phyloP scores from a whole-genome alignment of 495 filamentous ascomycete species.

The Penicillium canariense region DNA sequence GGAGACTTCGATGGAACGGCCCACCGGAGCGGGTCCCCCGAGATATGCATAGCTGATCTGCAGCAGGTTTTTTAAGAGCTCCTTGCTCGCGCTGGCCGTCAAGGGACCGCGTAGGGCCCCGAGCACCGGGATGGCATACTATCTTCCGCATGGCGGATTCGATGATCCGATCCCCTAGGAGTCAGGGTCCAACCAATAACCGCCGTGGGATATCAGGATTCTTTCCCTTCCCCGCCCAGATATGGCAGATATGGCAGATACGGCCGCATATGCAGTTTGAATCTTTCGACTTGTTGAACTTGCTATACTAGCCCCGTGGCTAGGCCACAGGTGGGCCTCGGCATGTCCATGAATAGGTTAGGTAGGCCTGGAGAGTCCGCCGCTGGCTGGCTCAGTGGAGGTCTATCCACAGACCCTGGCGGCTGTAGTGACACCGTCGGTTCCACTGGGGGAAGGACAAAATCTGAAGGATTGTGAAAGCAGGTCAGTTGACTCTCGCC shows the following conservation, averaged over 20 bases:
- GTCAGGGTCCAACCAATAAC: background rate
- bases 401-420: background rate
- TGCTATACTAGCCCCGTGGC: background rate
- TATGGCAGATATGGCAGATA: background rate
- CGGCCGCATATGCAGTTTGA: background rate
- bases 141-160: background rate
- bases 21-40: conserved; percentile 26
- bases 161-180: background rate
- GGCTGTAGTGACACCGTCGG: background rate
- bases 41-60: conserved; percentile 24
- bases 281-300: background rate
- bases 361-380: background rate
- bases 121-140: background rate
- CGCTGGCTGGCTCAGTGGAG: background rate
- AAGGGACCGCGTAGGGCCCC: background rate
- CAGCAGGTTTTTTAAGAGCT: background rate
- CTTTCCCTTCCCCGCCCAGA: background rate
- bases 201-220: background rate
- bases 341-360: background rate
- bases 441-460: conserved; percentile 1
- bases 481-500: conserved; percentile 10
- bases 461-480: conserved; percentile 5
- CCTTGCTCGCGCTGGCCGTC: background rate
- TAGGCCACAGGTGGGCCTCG: background rate
- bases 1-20: conserved; percentile 31